Evolutionary conservation across 495 filamentous ascomycete species (phyloP).

Genomic region (Staphylotrichum longicolle): DNA sequence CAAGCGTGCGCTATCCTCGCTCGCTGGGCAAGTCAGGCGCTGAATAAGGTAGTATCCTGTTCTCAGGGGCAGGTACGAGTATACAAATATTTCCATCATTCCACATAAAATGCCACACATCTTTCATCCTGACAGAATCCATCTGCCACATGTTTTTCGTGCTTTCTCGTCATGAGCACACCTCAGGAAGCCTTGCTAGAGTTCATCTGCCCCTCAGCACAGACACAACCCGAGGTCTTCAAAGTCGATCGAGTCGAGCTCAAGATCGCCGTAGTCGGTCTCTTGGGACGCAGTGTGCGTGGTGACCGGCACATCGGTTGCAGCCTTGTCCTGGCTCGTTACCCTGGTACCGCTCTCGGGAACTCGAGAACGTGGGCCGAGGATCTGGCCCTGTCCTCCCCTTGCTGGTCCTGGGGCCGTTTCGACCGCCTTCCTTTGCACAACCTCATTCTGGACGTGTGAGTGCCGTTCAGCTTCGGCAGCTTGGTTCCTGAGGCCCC

Average conservation of each 20-base stretch:
- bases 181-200: too few relatives aligned
- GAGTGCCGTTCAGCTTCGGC: background rate
- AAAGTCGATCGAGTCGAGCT: constrained; percentile 33
- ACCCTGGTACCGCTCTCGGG: background rate
- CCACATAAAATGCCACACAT: too few relatives aligned
- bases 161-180: too few relatives aligned
- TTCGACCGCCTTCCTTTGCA: background rate
- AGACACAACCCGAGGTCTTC: background rate
- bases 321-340: constrained; percentile 15
- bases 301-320: background rate
- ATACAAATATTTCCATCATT: too few relatives aligned
- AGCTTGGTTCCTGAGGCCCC: constrained; percentile 7
- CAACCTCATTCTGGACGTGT: background rate
- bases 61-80: too few relatives aligned
- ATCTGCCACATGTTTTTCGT: too few relatives aligned
- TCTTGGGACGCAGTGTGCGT: constrained; percentile 34
- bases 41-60: too few relatives aligned
- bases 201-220: too few relatives aligned
- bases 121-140: too few relatives aligned
- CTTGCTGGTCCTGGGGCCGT: background rate
- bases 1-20: background rate
- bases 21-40: background rate
- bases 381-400: background rate
- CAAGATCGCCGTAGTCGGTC: constrained; percentile 43
- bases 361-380: too few relatives aligned